These are phyloP conservation scores for Suhomyces maxii DNA, from an alignment of 1,139 yeast species.

Conservation along the genomic window DNA sequence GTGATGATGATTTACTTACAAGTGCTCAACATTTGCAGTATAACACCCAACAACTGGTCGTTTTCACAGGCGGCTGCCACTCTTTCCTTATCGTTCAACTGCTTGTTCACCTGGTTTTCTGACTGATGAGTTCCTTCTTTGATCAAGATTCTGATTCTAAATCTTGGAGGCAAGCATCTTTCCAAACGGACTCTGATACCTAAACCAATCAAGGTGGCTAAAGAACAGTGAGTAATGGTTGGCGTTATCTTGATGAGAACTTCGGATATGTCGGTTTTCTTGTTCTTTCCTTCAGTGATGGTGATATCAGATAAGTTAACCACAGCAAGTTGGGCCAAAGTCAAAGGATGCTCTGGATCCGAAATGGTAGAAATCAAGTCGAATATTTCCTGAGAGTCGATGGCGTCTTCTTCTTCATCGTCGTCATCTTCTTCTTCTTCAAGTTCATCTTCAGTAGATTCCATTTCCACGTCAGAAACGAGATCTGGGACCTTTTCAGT, in stretches of 20 bases:
- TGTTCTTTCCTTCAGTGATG: slow-evolving; percentile 56
- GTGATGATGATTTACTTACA: slow-evolving; percentile 43
- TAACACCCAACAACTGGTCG: slow-evolving; percentile 83
- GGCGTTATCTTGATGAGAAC: slow-evolving; percentile 89
- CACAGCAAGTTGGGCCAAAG: slow-evolving; percentile 92
- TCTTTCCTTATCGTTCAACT: slow-evolving; percentile 93
- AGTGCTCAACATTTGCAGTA: slow-evolving; percentile 86
- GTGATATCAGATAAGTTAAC: slow-evolving; percentile 81
- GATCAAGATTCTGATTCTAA: slow-evolving; percentile 73
- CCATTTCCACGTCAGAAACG: slow-evolving; percentile 27
- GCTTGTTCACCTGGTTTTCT: slow-evolving; percentile 94
- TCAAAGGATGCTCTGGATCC: slow-evolving; percentile 97
- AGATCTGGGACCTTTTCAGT: slow-evolving; percentile 24
- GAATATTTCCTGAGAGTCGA: slow-evolving; percentile 64
- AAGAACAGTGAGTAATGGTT: slow-evolving; percentile 94
- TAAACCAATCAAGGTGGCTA: slow-evolving; percentile 93
- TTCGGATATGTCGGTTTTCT: slow-evolving; percentile 60
- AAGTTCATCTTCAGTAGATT: slow-evolving; percentile 10
- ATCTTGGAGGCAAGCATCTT: slow-evolving; percentile 82
- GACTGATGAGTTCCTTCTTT: slow-evolving; percentile 95
- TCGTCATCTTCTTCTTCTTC: too few relatives aligned
- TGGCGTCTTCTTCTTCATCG: slow-evolving; percentile 57
- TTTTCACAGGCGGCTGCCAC: slow-evolving; percentile 99
- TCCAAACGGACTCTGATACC: slow-evolving; percentile 93
- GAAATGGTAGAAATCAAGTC: slow-evolving; percentile 82